Conservation (phyloP, 345 rosid species). For the Hibiscus trionum region DNA sequence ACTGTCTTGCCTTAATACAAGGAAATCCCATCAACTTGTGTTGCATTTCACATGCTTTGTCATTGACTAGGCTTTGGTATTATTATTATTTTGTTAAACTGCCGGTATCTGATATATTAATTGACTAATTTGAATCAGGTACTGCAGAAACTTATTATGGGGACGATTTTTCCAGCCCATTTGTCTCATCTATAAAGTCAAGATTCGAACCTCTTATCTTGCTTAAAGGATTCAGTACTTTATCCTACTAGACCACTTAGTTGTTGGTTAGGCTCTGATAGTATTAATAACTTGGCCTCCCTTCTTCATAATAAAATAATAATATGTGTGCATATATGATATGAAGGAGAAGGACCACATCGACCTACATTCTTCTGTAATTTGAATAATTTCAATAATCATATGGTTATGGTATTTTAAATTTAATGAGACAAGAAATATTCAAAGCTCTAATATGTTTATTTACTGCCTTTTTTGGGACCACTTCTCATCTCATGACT, state of each 20-base stretch:
- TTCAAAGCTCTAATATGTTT: neutral
- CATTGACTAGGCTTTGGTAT: neutral
- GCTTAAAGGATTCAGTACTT: no score
- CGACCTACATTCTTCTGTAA: slow-evolving; percentile 12
- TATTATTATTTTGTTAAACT: no score
- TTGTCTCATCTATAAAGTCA: no score
- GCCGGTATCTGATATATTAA: no score
- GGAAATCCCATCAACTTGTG: neutral
- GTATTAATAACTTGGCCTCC: neutral
- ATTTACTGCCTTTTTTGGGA: neutral
- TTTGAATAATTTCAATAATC: neutral
- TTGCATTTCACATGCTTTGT: slow-evolving; percentile 12
- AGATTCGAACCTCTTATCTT: no score
- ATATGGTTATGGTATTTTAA: neutral
- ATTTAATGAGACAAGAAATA: neutral
- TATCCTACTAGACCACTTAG: no score
- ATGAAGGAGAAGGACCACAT: neutral
- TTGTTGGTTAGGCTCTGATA: no score
- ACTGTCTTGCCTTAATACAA: neutral
- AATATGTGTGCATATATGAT: neutral
- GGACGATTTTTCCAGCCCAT: no score
- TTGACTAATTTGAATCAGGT: no score
- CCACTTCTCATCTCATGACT: neutral
- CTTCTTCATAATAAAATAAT: neutral
- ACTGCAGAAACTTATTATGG: no score